Evolutionary conservation across 371 early-diverging fungal genomes (phyloP).

Genomic region (Mucor ambiguus): DNA sequence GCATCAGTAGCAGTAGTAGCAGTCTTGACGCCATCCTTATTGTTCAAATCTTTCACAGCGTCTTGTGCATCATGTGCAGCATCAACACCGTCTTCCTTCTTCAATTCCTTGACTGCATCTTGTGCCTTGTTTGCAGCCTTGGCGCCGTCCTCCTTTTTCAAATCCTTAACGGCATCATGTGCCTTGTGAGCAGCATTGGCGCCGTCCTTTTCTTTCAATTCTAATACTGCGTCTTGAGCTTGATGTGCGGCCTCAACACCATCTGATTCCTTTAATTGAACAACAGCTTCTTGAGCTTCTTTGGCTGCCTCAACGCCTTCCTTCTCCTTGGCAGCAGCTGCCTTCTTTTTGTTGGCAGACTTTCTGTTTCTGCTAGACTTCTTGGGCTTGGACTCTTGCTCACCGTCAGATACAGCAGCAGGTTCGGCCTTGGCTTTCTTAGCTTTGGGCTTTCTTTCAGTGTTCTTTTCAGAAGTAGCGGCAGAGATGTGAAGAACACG

Average conservation of each 20-base stretch:
- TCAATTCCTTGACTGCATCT: constrained; percentile 8
- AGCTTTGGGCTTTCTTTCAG: constrained; percentile 3
- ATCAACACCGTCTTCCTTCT: constrained; percentile 18
- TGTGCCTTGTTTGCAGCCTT: constrained; percentile 16
- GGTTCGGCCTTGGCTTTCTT: constrained; percentile 1
- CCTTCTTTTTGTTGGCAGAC: constrained; percentile 13
- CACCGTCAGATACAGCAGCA: neutral
- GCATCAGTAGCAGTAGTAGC: constrained; percentile 13
- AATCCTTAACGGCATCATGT: constrained; percentile 7
- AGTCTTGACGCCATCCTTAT: constrained; percentile 21
- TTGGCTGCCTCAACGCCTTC: constrained; percentile 14
- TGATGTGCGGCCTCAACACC: constrained; percentile 16
- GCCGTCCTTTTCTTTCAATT: constrained; percentile 23
- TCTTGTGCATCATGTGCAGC: constrained; percentile 17
- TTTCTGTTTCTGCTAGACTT: constrained; percentile 8
- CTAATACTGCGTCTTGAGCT: constrained; percentile 16
- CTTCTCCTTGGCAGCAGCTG: constrained; percentile 17
- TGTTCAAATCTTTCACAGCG: constrained; percentile 21
- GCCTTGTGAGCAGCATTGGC: constrained; percentile 18
- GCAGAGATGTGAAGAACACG: constrained; percentile 74
- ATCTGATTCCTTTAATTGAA: constrained; percentile 21
- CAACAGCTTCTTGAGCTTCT: constrained; percentile 8
- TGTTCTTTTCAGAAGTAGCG: constrained; percentile 44
- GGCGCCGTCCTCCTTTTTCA: constrained; percentile 18
- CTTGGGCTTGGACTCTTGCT: constrained; percentile 1